Base-by-base conservation (phyloP, 208 protist species). In the Phytomonas francai region DNA sequence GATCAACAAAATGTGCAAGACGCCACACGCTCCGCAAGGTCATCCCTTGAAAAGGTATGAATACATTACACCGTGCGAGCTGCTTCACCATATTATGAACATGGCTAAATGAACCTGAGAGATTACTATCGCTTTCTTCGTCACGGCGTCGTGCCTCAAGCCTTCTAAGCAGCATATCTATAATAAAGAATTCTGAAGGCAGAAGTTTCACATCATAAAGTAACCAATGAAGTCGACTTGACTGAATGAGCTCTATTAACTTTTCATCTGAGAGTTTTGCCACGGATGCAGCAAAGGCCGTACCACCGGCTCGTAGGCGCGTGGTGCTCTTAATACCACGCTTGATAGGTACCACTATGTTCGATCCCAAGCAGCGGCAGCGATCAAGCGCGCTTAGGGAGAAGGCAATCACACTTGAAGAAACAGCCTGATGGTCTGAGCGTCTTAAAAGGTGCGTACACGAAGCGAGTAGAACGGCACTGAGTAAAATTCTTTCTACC, bases 161-260 rank as follows among this genome's bases (percentile, higher is more conserved):
- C 19, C 45, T 54, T 54, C 45, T 54, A 54, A 54, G 45, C 45
- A 54, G 22, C 6, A 25, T 54, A 54, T 54, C 45, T 19, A 25
- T 54, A 54, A 54, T 54, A 9, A 54, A 19, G 19, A 25, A 54
- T 54, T 54, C 45, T 0, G 45, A 54, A 54, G 16, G 45, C 6
- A 54, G 45, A 54, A 54, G 45, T 54, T 54, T 54, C 45, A 54
- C 45, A 54, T 54, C 22, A 54, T 54, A 54, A 16, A 54, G 45
- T 6, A 54, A 54, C 45, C 45, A 54, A 19, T 54, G 45, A 54
- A 54, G 5, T 54, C 45, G 45, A 54, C 45, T 54, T 19, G 19
- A 25, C 16, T 54, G 45, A 54, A 54, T 9, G 19, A 54, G 45
- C 45, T 54, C 45, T 54, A 25, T 19, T 25, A 54, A 22, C 25